Evolutionary conservation across 306 rosid genomes (phyloP), one percentile per base, ranked within the genome.

Genomic region (Lablab purpureus): DNA sequence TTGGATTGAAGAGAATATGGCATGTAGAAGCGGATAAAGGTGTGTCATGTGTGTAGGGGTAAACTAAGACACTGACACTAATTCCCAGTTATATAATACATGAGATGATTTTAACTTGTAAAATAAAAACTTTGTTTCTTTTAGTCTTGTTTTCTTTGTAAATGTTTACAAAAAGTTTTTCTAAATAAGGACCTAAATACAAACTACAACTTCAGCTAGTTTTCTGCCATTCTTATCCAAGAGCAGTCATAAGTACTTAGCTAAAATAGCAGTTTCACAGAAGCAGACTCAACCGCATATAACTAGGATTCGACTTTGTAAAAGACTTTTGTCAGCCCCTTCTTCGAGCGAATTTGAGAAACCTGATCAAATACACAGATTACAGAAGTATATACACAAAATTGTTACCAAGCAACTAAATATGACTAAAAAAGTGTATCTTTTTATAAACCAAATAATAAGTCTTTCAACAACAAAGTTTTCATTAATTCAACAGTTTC

Each of bases 341-440:
- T 92, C 85, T 89, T 90, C 0, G 88, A 83, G 15, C 97, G 91
- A 75, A 89, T 85, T 84, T 84, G 90, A 82, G 91, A 86, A 67
- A 90, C 89, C 96, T 89, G 89, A 50, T 74, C 76, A 89, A 80
- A 59, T 23, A 62, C 68, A 34, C 12, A 8, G 25, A 21, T 80
- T 55, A 83, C 8, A 25, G 14, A 67, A 64, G 18, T 28, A 63
- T 63, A 37, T 22, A 30, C 18, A 74, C 32, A 80, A 41, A 21
- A n/a, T 8, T 21, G 45, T 63, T 47, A 55, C 5, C 60, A 14
- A 22, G 67, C 81, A 67, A 66, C 13, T 47, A 59, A 40, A 79
- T 32, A 63, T 32, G 10, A 78, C 25, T 25, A 46, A 66, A 67
- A 45, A 65, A 11, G 2, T 36, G 15, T 62, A 15, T 25, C 22